Evolutionary conservation across 2,329 filamentous ascomycete genomes (phyloP), one percentile per base, ranked within the genome.

Genomic region (Paraphoma chrysanthemicola): DNA sequence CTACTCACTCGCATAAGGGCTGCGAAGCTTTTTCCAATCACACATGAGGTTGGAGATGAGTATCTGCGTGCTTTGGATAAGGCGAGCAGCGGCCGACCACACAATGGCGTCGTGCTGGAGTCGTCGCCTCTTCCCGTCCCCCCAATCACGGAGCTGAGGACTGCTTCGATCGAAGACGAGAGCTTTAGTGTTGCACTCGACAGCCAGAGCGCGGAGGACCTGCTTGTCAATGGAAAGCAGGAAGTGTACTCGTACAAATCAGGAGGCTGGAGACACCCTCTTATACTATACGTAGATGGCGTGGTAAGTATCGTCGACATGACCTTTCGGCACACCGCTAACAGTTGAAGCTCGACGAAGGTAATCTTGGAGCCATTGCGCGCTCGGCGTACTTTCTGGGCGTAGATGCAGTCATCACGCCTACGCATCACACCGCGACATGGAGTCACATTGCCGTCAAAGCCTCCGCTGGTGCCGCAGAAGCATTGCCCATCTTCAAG

Each of bases 321-420:
- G 33, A 8, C 17, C 28, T 11, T 9, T 10, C 12, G n/a, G 44
- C 14, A 44, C 6, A 12, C 3, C 48, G 65, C 72, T 83, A 42
- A 74, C 48, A 29, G 12, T 0, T 1, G n/a, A 45, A 72, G 67
- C 79, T 92, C 9, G 94, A 99, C 70, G 90, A 93, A 0, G 93
- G 92, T 28, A 99, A 99, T 71, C 81, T 98, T 0, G 95, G 95
- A 42, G 92, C 89, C 18, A 94, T 98, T 57, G 83, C 98, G 43
- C 90, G 95, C 36, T 92, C 92, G 6, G 92, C 93, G 2, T 90
- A 92, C 69, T 98, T 95, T 75, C 85, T 98, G n/a, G 94, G 94
- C 18, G 89, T 92, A 6, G 91, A 93, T 53, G 93, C 91, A 4
- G 86, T 99, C 17, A 87, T 88, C 2, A 87, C 96, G 52, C 91